These are phyloP conservation scores for Flammula alnicola DNA, from an alignment of 1,284 basidiomycete genomes.

Conservation along the genomic window DNA sequence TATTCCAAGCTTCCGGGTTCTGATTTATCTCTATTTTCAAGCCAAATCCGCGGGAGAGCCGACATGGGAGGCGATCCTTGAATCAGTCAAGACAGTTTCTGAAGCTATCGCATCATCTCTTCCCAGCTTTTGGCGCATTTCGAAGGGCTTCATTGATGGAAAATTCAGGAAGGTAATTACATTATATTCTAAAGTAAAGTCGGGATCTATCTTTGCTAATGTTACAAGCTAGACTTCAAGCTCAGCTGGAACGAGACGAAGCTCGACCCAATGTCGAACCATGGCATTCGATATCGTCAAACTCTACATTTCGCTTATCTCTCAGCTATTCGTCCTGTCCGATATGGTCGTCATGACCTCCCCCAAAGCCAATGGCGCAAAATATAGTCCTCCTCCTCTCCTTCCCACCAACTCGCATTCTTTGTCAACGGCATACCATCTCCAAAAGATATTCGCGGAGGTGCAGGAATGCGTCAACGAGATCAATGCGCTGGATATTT, in stretches of 20 bases:
- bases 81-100: constrained; percentile 71
- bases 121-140: constrained; percentile 93
- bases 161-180: constrained; percentile 83
- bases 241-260: constrained; percentile 49
- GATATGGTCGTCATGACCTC: constrained; percentile 43
- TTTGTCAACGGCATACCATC: constrained; percentile 79
- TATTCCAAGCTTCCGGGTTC: neutral
- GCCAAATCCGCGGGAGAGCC: constrained; percentile 65
- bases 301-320: constrained; percentile 84
- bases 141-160: constrained; percentile 88
- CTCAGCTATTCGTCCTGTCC: constrained; percentile 89
- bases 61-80: constrained; percentile 81
- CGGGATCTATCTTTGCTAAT: neutral
- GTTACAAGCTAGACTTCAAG: neutral
- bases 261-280: constrained; percentile 81
- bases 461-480: constrained; percentile 87
- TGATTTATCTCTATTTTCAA: constrained; percentile 25
- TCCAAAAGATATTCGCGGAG: constrained; percentile 80
- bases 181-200: neutral
- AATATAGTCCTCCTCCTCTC: constrained; percentile 48
- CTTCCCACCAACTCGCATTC: constrained; percentile 81
- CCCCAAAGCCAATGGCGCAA: constrained; percentile 1
- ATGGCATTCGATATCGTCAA: constrained; percentile 94
- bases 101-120: constrained; percentile 73
- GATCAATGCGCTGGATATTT: constrained; percentile 81